These are phyloP conservation scores for Fusarium sp. DNA, from an alignment of 2,329 filamentous ascomycete species.

Conservation along the genomic window DNA sequence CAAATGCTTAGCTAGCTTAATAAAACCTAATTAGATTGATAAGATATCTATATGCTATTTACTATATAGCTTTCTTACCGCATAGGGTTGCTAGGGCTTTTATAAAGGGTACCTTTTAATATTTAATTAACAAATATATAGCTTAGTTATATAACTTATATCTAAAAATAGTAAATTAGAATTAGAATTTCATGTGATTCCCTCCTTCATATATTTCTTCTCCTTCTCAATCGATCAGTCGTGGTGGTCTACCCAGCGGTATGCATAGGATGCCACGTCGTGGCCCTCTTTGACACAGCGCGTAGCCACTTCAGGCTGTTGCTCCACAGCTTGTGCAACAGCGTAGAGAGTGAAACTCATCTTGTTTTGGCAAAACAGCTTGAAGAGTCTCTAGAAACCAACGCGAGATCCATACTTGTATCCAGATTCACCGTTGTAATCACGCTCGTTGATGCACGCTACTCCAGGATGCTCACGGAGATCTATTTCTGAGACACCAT, in stretches of 20 bases:
- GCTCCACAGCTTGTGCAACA: slow-evolving; percentile 5
- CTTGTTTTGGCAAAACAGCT: background rate
- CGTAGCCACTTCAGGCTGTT: slow-evolving; percentile 8
- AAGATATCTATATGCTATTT: too few species aligned
- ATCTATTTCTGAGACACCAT: slow-evolving; percentile 6
- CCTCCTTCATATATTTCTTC: slow-evolving; percentile 1
- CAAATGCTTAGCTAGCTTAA: too few species aligned
- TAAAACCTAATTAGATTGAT: too few species aligned
- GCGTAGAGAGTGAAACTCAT: slow-evolving; percentile 19
- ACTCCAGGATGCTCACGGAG: slow-evolving; percentile 1
- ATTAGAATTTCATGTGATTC: too few species aligned
- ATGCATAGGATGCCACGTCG: slow-evolving; percentile 12
- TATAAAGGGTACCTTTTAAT: too few species aligned
- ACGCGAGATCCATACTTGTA: slow-evolving; percentile 23
- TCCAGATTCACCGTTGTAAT: slow-evolving; percentile 14
- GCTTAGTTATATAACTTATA: too few species aligned
- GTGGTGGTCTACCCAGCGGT: slow-evolving; percentile 21
- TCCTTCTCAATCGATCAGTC: slow-evolving; percentile 5
- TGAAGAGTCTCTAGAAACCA: slow-evolving; percentile 12
- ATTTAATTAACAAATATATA: too few species aligned
- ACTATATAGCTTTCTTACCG: too few species aligned
- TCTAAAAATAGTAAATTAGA: too few species aligned
- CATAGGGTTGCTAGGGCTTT: too few species aligned
- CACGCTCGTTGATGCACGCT: slow-evolving; percentile 1
- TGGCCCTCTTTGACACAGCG: slow-evolving; percentile 10